Conservation (phyloP, 129 eudicot species). For the Centaurea solstitialis region DNA sequence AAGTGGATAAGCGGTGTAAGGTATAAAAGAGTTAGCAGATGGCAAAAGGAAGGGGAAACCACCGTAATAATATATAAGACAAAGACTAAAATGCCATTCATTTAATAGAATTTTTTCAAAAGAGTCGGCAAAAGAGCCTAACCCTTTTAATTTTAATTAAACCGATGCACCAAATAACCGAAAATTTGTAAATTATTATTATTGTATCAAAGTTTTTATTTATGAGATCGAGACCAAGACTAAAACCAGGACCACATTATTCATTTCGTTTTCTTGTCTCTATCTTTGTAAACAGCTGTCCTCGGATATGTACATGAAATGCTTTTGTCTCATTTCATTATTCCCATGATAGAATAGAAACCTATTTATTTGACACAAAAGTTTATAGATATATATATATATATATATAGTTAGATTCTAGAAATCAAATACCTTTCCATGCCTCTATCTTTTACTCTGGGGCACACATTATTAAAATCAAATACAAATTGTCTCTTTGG, state of each 20-base stretch:
- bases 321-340: background rate
- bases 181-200: too few species aligned
- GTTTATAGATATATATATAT: background rate
- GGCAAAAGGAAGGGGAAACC: background rate
- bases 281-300: constrained; percentile 4
- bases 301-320: background rate
- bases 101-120: background rate
- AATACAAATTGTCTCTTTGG: background rate
- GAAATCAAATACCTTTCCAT: background rate
- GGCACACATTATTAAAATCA: background rate
- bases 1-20: background rate
- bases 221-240: background rate
- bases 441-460: background rate
- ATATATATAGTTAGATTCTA: background rate
- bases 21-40: background rate
- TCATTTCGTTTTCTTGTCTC: background rate
- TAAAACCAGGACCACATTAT: background rate
- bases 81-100: background rate
- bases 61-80: too few species aligned
- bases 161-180: background rate
- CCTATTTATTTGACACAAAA: background rate
- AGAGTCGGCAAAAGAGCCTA: background rate
- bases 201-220: too few species aligned
- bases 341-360: background rate
- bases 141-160: too few species aligned